phyloP scores from a whole-genome alignment of 2,329 filamentous ascomycete genomes.

The Arthrobotrys sinensis region DNA sequence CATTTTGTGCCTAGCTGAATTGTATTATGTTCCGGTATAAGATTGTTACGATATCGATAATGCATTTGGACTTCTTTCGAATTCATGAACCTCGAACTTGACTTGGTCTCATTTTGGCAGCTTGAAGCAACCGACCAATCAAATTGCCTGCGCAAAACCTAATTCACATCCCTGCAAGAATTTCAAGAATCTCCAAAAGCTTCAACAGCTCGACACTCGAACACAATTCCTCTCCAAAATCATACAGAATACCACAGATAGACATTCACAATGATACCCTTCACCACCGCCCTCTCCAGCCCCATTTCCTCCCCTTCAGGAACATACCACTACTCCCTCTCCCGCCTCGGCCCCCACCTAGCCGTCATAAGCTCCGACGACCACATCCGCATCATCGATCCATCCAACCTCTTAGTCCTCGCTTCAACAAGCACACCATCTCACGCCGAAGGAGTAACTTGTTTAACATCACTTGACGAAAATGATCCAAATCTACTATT shows the following conservation, averaged over 20 bases:
- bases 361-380: slow-evolving; percentile 80
- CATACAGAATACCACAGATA: neutral
- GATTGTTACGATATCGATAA: too few species aligned
- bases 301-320: slow-evolving; percentile 68
- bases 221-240: neutral
- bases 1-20: neutral
- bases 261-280: slow-evolving; percentile 34
- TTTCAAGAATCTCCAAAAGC: neutral
- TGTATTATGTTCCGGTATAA: neutral
- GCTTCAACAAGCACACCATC: slow-evolving; percentile 70
- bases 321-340: slow-evolving; percentile 75
- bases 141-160: slow-evolving; percentile 42
- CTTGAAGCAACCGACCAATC: slow-evolving; percentile 34
- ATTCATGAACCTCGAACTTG: too few species aligned
- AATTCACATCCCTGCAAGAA: slow-evolving; percentile 5
- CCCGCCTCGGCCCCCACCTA: slow-evolving; percentile 71
- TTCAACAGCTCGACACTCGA: slow-evolving; percentile 1
- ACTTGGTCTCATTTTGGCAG: neutral
- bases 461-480: slow-evolving; percentile 73
- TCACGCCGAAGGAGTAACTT: slow-evolving; percentile 76
- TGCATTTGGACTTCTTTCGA: too few species aligned
- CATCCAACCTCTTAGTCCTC: slow-evolving; percentile 72
- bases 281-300: slow-evolving; percentile 66
- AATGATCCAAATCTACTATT: slow-evolving; percentile 73
- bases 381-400: slow-evolving; percentile 77